Evolutionary conservation across 1,284 basidiomycete species (phyloP).

Genomic region (Heterobasidion occidentale): DNA sequence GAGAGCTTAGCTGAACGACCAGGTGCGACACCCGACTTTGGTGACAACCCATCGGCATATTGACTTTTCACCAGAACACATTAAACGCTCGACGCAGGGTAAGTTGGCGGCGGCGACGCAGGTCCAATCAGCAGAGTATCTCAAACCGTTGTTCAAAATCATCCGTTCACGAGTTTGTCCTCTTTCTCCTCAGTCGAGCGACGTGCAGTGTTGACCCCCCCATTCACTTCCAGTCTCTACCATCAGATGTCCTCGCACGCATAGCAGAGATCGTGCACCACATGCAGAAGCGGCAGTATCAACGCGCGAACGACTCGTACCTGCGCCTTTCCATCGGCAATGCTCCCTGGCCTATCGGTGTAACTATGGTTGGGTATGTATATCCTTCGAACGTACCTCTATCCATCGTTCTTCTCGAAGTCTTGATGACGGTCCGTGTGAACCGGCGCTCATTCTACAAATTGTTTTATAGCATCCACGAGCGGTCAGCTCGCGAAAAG

Average conservation of each 20-base stretch:
- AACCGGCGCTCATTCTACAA: neutral
- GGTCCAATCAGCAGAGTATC: conserved; percentile 91
- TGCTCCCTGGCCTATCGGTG: conserved; percentile 99
- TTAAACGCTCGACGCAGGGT: conserved; percentile 86
- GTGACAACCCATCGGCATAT: neutral
- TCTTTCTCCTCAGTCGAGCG: neutral
- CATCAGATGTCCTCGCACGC: conserved; percentile 79
- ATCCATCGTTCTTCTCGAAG: neutral
- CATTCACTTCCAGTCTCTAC: conserved; percentile 50
- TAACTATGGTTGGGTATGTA: conserved; percentile 94
- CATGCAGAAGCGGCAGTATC: conserved; percentile 94
- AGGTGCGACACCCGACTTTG: conserved; percentile 36
- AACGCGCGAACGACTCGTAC: conserved; percentile 95
- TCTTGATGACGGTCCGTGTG: neutral
- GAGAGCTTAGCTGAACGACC: conserved; percentile 89
- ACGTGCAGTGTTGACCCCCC: neutral
- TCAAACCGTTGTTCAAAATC: conserved; percentile 93
- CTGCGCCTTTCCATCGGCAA: conserved; percentile 96
- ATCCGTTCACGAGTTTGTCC: conserved; percentile 74
- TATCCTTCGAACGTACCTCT: neutral
- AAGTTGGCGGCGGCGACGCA: conserved; percentile 94
- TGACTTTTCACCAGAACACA: conserved; percentile 11
- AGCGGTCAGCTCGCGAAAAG: conserved; percentile 94
- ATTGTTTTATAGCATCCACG: conserved; percentile 72
- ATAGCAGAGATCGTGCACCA: conserved; percentile 95